Evolutionary conservation across 306 rosid genomes (phyloP), one percentile per base, ranked within the genome.

Genomic region (Cucurbita maxima): DNA sequence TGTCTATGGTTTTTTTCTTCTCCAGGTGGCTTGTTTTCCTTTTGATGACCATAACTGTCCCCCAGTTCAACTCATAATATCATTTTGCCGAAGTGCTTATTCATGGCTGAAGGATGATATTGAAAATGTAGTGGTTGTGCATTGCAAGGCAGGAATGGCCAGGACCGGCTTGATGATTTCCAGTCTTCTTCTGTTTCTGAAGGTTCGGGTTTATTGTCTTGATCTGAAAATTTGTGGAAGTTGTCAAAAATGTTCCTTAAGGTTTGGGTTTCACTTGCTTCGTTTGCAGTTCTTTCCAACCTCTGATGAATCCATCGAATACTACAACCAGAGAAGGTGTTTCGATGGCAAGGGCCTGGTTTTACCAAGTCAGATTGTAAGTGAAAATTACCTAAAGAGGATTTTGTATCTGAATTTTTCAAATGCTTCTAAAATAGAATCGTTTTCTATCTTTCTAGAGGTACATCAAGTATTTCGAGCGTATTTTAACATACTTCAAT

Each of bases 91-190:
- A 80, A 95, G 99, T 82, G 96, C 99, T 40, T 95, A 91, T 86
- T 81, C 97, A 30, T 95, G 99, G 99, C 84, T 95, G 90, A 95
- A 91, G 83, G 82, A 91, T 81, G 99, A 91, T 80, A 88, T 95
- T 60, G 97, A 95, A 85, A 95, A 95, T 82, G 96, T 95, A 43
- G 97, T 95, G 81, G 99, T 89, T 73, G 99, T 95, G 86, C 97
- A 95, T 81, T 95, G 99, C 79, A 95, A 95, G 85, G 96, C 97
- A 40, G 99, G 99, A 80, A 95, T 91, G 97, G 97, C 97, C 1
- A 82, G 99, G 84, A 95, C 99, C 22, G 99, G 99, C 58, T 82
- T 95, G 90, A 95, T 91, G 97, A 95, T 95, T 78, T 91, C 96
- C 76, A 95, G 99, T 84, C 96, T 95, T 85, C 89, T 95, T 73